Conservation (phyloP, 116 monocot species). For the Phalaenopsis hybrid region DNA sequence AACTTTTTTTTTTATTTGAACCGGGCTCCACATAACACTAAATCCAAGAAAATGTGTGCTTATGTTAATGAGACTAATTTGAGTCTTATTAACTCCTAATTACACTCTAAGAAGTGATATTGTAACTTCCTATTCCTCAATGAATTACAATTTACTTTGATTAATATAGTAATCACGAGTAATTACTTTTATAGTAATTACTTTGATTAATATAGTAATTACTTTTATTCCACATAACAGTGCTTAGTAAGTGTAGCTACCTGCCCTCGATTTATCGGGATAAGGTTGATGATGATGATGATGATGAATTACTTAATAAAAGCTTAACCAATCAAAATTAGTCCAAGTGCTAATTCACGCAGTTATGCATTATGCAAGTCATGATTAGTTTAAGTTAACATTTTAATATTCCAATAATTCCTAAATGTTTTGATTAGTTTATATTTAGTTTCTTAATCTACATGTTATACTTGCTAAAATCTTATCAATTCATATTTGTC, state of each 20-base stretch:
- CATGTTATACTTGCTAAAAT: too few relatives aligned
- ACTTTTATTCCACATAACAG: too few relatives aligned
- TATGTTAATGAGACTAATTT: neutral
- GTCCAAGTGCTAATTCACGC: neutral
- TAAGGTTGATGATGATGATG: neutral
- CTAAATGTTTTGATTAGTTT: neutral
- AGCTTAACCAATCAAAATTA: neutral
- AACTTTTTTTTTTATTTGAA: too few relatives aligned
- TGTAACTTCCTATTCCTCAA: neutral
- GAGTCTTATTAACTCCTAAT: neutral
- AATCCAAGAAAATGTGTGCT: neutral
- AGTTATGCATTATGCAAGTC: neutral
- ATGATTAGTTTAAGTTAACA: neutral
- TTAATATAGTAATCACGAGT: neutral
- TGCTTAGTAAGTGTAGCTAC: neutral
- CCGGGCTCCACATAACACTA: too few relatives aligned
- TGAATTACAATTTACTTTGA: neutral
- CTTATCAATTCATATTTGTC: too few relatives aligned
- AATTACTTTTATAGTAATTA: too few relatives aligned
- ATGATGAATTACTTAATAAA: neutral
- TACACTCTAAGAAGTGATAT: neutral
- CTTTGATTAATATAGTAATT: too few relatives aligned
- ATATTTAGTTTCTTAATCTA: neutral
- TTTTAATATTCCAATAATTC: neutral
- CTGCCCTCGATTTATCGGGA: neutral